Evolutionary conservation across 2,329 filamentous ascomycete species (phyloP), one percentile per base, ranked within the genome.

Genomic region (Colletotrichum costaricense): DNA sequence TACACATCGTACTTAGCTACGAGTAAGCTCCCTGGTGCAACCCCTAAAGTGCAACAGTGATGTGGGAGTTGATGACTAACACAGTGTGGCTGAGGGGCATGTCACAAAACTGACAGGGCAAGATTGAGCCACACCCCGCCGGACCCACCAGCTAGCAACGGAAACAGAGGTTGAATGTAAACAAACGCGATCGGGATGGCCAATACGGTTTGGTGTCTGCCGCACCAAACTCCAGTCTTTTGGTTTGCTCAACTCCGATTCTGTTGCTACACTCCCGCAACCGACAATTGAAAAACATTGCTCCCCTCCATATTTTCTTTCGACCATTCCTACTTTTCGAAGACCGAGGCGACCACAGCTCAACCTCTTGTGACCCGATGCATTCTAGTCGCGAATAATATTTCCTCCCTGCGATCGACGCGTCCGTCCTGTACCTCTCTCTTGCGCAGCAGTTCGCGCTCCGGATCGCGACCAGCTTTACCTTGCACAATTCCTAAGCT

Each of bases 91-190:
- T 42, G 16, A 24, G 1, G 5, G n/a, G 14, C 33, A 6, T 16
- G 6, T 3, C 35, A 42, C 38, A 19, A 42, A 42, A 3, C 38
- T 0, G 38, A 42, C 38, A 42, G 6, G 38, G 16, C 38, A 8
- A 1, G 1, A 8, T 8, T 24, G 46, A 33, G 63, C 70, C 72
- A 72, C 72, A 64, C 59, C 64, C 72, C 74, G 72, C 72, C 38
- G 59, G 68, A 75, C 66, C 74, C 74, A 75, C 74, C 24, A 59
- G 56, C 67, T 71, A 71, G 67, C 71, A 71, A 73, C 71, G 67
- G 67, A 52, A 73, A 60, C 56, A 57, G 30, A 70, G 68, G 46
- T 46, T 54, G 69, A 68, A 75, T 76, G 74, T 76, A 76, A 76
- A 76, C 74, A 76, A 76, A 76, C 73, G 71, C 73, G 73, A 74